Percentiles rank a stretch among this genome's conserved stretches.
Conservation (phyloP, 2,329 filamentous ascomycete species). For the Hymenoscyphus scutula region DNA sequence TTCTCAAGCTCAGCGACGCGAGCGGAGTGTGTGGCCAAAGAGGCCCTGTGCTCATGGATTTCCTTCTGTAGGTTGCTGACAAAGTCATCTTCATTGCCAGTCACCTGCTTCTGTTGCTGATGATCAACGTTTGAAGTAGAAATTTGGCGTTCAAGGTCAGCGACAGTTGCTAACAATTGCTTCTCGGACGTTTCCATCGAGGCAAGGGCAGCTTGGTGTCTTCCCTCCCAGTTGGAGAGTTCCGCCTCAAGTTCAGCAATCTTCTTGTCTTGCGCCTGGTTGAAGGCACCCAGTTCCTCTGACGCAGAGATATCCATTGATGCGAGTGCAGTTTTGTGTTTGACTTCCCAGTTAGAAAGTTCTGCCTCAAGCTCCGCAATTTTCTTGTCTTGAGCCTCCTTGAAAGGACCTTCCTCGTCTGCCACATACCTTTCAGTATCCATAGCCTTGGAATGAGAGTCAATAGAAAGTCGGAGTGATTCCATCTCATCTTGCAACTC, state of each 20-base stretch:
- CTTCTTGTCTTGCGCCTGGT: slow-evolving; percentile 37
- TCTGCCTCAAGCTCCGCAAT: slow-evolving; percentile 68
- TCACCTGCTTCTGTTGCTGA: slow-evolving; percentile 47
- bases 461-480: slow-evolving; percentile 49
- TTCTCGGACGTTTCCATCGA: slow-evolving; percentile 71
- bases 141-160: slow-evolving; percentile 65
- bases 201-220: slow-evolving; percentile 69
- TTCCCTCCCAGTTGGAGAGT: slow-evolving; percentile 69
- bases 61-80: slow-evolving; percentile 65
- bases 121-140: slow-evolving; percentile 43
- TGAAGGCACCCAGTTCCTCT: slow-evolving; percentile 21
- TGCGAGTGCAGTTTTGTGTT: slow-evolving; percentile 69
- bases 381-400: slow-evolving; percentile 37
- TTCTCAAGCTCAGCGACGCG: slow-evolving; percentile 74
- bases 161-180: slow-evolving; percentile 68
- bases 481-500: slow-evolving; percentile 72
- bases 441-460: slow-evolving; percentile 21
- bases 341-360: slow-evolving; percentile 70
- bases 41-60: slow-evolving; percentile 76
- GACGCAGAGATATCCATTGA: slow-evolving; percentile 60
- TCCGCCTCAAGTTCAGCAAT: slow-evolving; percentile 68
- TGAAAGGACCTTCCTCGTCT: slow-evolving; percentile 28
- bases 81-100: slow-evolving; percentile 57
- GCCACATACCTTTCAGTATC: slow-evolving; percentile 19
- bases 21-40: slow-evolving; percentile 65